Conservation (phyloP, 1,139 yeast genomes). For the Nadsonia commutata region DNA sequence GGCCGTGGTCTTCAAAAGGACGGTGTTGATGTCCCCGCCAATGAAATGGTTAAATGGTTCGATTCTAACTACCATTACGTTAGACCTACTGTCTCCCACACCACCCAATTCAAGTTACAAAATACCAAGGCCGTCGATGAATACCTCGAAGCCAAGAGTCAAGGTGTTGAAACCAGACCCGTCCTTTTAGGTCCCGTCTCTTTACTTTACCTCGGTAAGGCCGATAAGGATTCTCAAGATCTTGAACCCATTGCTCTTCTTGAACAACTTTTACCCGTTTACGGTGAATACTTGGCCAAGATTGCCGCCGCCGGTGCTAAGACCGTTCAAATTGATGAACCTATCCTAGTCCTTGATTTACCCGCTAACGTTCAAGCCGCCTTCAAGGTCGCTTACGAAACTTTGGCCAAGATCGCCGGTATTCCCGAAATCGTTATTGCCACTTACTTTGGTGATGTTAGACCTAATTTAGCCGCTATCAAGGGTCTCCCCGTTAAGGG, state of each 20-base stretch:
- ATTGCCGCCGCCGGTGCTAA: slow-evolving; percentile 91
- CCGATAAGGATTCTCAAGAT: slow-evolving; percentile 94
- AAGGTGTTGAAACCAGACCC: slow-evolving; percentile 95
- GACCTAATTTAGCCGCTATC: slow-evolving; percentile 87
- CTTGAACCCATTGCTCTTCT: slow-evolving; percentile 83
- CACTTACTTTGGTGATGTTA: slow-evolving; percentile 95
- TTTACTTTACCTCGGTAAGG: slow-evolving; percentile 87
- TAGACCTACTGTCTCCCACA: slow-evolving; percentile 95
- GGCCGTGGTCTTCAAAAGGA: slow-evolving; percentile 99
- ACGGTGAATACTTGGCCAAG: slow-evolving; percentile 75
- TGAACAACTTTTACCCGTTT: slow-evolving; percentile 81
- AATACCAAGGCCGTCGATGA: slow-evolving; percentile 95
- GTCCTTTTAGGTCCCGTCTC: slow-evolving; percentile 94
- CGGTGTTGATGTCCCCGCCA: slow-evolving; percentile 97
- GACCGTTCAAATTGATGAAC: slow-evolving; percentile 94
- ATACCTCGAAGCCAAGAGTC: slow-evolving; percentile 92
- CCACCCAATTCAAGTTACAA: slow-evolving; percentile 89
- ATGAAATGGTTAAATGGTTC: slow-evolving; percentile 99
- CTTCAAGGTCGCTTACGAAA: slow-evolving; percentile 74
- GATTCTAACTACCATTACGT: slow-evolving; percentile 99
- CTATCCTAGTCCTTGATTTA: slow-evolving; percentile 86
- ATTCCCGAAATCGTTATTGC: slow-evolving; percentile 72
- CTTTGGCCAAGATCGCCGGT: slow-evolving; percentile 46
- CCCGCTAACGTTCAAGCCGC: slow-evolving; percentile 73
- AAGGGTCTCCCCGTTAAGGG: slow-evolving; percentile 86